A percentile compares a stretch with the other conserved stretches of the same genome.
Evolutionary conservation across 371 early-diverging fungal genomes (phyloP).

Genomic region (Vairimorpha ceranae): DNA sequence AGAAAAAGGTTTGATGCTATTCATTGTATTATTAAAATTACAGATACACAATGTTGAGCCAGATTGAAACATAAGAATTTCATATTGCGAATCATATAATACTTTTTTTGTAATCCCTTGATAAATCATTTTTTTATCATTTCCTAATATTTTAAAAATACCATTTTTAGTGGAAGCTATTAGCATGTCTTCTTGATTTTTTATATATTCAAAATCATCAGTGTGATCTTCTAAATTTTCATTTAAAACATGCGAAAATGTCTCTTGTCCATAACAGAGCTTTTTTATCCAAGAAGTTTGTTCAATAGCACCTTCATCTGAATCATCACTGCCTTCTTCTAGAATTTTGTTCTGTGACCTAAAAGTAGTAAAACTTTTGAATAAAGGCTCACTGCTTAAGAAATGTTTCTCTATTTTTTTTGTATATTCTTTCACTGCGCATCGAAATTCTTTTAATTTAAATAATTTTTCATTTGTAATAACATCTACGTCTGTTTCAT

Average conservation of each 20-base stretch:
- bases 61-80: conserved; percentile 32
- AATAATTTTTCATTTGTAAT: background rate
- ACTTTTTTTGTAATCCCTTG: conserved; percentile 37
- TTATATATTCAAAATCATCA: conserved; percentile 1
- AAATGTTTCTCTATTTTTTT: background rate
- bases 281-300: background rate
- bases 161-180: conserved; percentile 47
- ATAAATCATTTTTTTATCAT: conserved; percentile 24
- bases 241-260: background rate
- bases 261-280: background rate
- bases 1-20: conserved; percentile 1
- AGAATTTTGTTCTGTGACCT: background rate
- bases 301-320: background rate
- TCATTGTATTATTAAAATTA: conserved; percentile 22
- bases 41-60: conserved; percentile 19
- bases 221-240: background rate
- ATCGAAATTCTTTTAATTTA: background rate
- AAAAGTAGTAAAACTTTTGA: background rate
- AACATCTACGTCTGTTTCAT: background rate
- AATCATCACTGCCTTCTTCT: background rate
- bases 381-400: background rate
- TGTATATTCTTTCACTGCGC: background rate
- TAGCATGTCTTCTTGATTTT: conserved; percentile 17
- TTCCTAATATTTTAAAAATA: conserved; percentile 24
- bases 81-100: conserved; percentile 34